These are phyloP conservation scores for Mytilinidion resinicola DNA, from an alignment of 495 filamentous ascomycete species.

Conservation along the genomic window DNA sequence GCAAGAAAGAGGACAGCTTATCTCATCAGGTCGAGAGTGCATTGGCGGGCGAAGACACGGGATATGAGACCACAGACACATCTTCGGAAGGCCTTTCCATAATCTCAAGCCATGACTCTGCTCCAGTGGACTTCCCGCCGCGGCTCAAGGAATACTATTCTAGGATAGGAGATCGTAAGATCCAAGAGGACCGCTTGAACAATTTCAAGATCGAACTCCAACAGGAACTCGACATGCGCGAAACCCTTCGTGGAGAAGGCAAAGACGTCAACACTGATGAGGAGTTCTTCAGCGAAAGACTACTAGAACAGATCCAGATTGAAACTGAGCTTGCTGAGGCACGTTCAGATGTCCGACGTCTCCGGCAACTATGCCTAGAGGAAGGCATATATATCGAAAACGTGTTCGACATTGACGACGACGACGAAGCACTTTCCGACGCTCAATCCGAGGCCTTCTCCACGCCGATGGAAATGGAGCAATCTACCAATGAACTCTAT, in stretches of 20 bases:
- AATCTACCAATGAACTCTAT: background rate
- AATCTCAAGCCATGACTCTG: background rate
- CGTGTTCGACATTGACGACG: background rate
- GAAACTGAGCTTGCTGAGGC: background rate
- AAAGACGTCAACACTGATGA: slow-evolving; percentile 3
- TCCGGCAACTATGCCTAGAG: slow-evolving; percentile 4
- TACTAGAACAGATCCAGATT: background rate
- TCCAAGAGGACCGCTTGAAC: background rate
- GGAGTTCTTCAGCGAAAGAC: background rate
- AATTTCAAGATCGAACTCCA: slow-evolving; percentile 5
- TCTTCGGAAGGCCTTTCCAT: background rate
- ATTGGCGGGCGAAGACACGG: background rate
- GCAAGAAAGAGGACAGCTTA: background rate
- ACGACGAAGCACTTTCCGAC: background rate
- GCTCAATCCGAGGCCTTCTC: background rate
- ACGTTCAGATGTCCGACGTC: slow-evolving; percentile 1
- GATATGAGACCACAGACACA: background rate
- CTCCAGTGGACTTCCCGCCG: background rate
- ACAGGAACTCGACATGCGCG: slow-evolving; percentile 7
- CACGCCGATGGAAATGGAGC: background rate
- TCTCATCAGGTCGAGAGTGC: background rate
- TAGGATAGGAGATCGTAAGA: slow-evolving; percentile 6
- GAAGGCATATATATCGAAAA: slow-evolving; percentile 6
- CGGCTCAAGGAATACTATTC: slow-evolving; percentile 8
- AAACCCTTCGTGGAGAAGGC: background rate